Percentiles rank a stretch among this genome's conserved stretches.
Evolutionary conservation across 2,329 filamentous ascomycete genomes (phyloP).

Genomic region (Fulvia fulva): DNA sequence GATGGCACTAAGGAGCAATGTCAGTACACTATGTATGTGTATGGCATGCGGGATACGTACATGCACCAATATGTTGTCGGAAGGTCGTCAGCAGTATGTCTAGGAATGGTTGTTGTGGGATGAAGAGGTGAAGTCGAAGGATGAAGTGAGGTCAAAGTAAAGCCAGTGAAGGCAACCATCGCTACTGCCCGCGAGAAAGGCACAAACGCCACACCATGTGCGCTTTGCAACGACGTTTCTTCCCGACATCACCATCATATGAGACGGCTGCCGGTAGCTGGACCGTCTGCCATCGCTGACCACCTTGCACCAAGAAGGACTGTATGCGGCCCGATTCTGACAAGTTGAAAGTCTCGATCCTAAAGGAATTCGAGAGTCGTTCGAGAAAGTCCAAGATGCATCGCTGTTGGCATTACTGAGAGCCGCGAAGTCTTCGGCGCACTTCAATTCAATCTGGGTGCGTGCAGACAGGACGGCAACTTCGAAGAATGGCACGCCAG

Average conservation of each 20-base stretch:
- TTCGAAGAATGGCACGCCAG: slow-evolving; percentile 35
- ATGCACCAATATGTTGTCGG: not conserved
- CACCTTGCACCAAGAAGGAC: slow-evolving; percentile 40
- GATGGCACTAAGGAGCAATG: not conserved
- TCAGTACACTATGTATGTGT: not conserved
- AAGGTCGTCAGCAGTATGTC: not conserved
- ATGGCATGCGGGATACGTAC: not conserved
- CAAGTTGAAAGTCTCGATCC: slow-evolving; percentile 40
- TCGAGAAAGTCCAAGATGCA: slow-evolving; percentile 32
- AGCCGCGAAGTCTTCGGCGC: slow-evolving; percentile 33
- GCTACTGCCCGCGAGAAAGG: too few relatives aligned
- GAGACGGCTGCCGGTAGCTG: too few relatives aligned
- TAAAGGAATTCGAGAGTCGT: slow-evolving; percentile 35
- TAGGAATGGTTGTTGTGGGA: not conserved
- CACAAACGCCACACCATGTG: too few relatives aligned
- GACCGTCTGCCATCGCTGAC: slow-evolving; percentile 42
- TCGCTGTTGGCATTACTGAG: slow-evolving; percentile 31
- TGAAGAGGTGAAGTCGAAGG: not conserved
- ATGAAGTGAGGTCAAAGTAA: slow-evolving; percentile 11
- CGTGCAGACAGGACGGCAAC: slow-evolving; percentile 24
- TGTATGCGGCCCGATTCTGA: slow-evolving; percentile 28
- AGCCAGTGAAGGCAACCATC: too few relatives aligned
- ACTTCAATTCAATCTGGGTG: slow-evolving; percentile 37
- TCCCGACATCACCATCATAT: too few relatives aligned
- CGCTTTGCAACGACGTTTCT: too few relatives aligned